These are phyloP conservation scores for Aspergillus calidoustus DNA, from an alignment of 2,329 filamentous ascomycete species.

Conservation along the genomic window DNA sequence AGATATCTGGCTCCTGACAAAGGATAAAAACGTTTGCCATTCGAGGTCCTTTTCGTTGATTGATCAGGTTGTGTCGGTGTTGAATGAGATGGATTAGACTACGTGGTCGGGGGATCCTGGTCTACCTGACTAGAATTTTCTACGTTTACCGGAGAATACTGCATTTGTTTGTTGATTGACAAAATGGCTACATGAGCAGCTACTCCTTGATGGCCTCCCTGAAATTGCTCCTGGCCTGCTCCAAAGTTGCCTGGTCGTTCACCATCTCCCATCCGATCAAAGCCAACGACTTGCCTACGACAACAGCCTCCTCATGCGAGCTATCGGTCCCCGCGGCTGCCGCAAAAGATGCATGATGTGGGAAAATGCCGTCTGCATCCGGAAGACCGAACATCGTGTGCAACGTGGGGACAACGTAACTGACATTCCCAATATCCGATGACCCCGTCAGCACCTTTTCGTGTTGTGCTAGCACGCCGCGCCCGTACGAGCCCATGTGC, in stretches of 20 bases:
- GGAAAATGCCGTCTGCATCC: background rate
- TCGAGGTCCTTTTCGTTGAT: background rate
- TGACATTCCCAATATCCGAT: conserved; percentile 49
- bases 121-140: no score
- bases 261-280: conserved; percentile 40
- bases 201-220: background rate
- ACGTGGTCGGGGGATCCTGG: no score
- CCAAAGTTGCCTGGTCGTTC: conserved; percentile 13
- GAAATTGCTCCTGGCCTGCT: background rate
- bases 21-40: background rate
- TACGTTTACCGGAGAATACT: background rate
- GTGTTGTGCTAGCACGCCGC: conserved; percentile 41
- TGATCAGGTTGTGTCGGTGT: background rate
- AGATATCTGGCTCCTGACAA: background rate
- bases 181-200: background rate
- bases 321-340: conserved; percentile 49
- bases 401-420: background rate
- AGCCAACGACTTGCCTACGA: conserved; percentile 54
- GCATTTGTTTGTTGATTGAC: background rate
- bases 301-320: conserved; percentile 48
- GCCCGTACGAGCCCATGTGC: conserved; percentile 49
- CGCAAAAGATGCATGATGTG: conserved; percentile 42
- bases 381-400: background rate
- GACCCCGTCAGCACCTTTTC: conserved; percentile 49
- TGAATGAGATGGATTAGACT: background rate